Conservation (phyloP, 2,329 filamentous ascomycete genomes). For the Daldinia eschscholtzii region DNA sequence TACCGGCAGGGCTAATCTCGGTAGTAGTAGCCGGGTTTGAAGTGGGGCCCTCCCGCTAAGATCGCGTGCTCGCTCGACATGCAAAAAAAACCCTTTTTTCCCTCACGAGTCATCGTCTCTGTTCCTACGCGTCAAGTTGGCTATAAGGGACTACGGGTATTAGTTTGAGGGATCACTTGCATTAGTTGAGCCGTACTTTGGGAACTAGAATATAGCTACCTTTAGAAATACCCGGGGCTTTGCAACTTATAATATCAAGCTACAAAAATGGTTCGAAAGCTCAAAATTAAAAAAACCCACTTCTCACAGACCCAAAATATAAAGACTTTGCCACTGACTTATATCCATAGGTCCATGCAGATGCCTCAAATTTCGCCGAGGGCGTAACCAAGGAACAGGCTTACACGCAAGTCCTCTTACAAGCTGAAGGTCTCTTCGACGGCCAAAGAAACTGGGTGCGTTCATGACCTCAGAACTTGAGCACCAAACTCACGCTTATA, state of each 20-base stretch:
- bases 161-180: not conserved
- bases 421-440: constrained; percentile 76
- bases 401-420: constrained; percentile 79
- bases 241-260: not conserved
- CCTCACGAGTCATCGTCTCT: constrained; percentile 16
- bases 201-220: not conserved
- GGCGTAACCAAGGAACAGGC: constrained; percentile 78
- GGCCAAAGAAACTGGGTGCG: constrained; percentile 84
- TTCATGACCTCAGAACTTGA: constrained; percentile 34
- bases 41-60: constrained; percentile 24
- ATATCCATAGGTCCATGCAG: constrained; percentile 68
- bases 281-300: not conserved
- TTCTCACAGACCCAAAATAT: not conserved
- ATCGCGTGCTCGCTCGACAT: constrained; percentile 39
- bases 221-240: not conserved
- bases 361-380: constrained; percentile 78
- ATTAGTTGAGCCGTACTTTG: not conserved
- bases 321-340: constrained; percentile 13
- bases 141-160: not conserved
- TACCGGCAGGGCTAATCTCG: constrained; percentile 23
- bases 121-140: not conserved
- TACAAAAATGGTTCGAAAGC: constrained; percentile 29
- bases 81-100: constrained; percentile 31
- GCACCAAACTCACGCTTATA: constrained; percentile 33
- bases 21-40: constrained; percentile 26